A percentile compares a stretch with the other conserved stretches of the same genome.
These are phyloP conservation scores for Orbilia ellipsospora DNA, from an alignment of 2,329 filamentous ascomycete species.

Conservation along the genomic window DNA sequence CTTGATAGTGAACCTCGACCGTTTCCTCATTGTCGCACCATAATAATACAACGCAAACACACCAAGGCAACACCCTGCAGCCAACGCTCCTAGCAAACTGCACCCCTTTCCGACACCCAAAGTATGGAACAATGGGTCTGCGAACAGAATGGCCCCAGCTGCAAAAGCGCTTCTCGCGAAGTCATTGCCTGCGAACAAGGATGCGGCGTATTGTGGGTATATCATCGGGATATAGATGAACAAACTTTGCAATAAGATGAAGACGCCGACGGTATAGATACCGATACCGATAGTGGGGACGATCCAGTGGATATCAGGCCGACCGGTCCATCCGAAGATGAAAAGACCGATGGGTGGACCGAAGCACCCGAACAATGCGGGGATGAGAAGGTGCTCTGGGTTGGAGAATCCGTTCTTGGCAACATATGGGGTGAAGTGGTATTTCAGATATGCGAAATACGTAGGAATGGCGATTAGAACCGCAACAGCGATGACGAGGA, in stretches of 20 bases:
- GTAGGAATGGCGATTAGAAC: slow-evolving; percentile 67
- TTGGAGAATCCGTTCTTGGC: slow-evolving; percentile 65
- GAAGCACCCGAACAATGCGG: slow-evolving; percentile 68
- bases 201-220: slow-evolving; percentile 70
- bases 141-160: slow-evolving; percentile 71
- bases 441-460: slow-evolving; percentile 68
- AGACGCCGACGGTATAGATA: slow-evolving; percentile 68
- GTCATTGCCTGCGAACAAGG: slow-evolving; percentile 72
- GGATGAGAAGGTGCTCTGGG: slow-evolving; percentile 69
- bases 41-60: slow-evolving; percentile 29
- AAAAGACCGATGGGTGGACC: slow-evolving; percentile 71
- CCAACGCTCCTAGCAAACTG: slow-evolving; percentile 69
- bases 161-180: slow-evolving; percentile 71
- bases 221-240: slow-evolving; percentile 71
- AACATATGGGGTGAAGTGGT: slow-evolving; percentile 68
- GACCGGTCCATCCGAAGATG: slow-evolving; percentile 71
- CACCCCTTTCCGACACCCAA: slow-evolving; percentile 71
- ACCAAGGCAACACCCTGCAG: slow-evolving; percentile 26
- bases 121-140: slow-evolving; percentile 70
- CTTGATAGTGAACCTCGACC: slow-evolving; percentile 21
- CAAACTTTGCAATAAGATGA: slow-evolving; percentile 71
- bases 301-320: slow-evolving; percentile 68
- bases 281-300: slow-evolving; percentile 70
- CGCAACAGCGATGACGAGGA: slow-evolving; percentile 71
- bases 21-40: slow-evolving; percentile 10